A percentile compares a stretch with the other conserved stretches of the same genome.
Evolutionary conservation across 495 filamentous ascomycete species (phyloP).

Genomic region (Penicillium salamii): DNA sequence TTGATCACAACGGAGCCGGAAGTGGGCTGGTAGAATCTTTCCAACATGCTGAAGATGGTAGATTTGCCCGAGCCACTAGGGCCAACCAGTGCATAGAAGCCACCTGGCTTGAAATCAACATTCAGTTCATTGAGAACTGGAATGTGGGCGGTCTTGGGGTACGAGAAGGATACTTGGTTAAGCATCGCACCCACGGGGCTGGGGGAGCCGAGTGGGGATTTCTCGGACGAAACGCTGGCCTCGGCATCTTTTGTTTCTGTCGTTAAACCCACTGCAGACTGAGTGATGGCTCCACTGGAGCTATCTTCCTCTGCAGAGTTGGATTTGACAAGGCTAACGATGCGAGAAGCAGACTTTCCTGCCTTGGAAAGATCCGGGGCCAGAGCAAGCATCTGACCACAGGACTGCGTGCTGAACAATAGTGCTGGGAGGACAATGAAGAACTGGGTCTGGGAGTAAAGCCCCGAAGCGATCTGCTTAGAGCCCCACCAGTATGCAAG

Average conservation of each 20-base stretch:
- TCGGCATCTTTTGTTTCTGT: no score
- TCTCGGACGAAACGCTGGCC: neutral
- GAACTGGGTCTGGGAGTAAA: constrained; percentile 58
- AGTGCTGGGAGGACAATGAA: constrained; percentile 63
- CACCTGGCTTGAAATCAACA: constrained; percentile 45
- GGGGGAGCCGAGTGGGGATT: no score
- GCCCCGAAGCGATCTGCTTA: constrained; percentile 50
- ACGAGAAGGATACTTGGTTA: constrained; percentile 36
- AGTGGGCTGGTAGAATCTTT: constrained; percentile 36
- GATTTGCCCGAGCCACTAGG: constrained; percentile 61
- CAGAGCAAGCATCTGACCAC: constrained; percentile 63
- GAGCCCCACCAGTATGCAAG: constrained; percentile 69
- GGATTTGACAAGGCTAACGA: constrained; percentile 27
- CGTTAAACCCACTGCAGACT: no score
- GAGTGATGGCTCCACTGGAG: no score
- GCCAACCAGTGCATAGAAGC: constrained; percentile 51
- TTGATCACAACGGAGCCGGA: constrained; percentile 39
- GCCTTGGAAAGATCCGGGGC: constrained; percentile 61
- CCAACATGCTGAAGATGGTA: constrained; percentile 22
- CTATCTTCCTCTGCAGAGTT: neutral
- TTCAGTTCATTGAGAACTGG: constrained; percentile 44
- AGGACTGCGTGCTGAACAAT: constrained; percentile 59
- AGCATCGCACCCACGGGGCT: constrained; percentile 16
- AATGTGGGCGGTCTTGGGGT: constrained; percentile 47
- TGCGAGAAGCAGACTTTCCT: constrained; percentile 29